Evolutionary conservation across 2,329 filamentous ascomycete species (phyloP).

Genomic region (Microsporum canis): DNA sequence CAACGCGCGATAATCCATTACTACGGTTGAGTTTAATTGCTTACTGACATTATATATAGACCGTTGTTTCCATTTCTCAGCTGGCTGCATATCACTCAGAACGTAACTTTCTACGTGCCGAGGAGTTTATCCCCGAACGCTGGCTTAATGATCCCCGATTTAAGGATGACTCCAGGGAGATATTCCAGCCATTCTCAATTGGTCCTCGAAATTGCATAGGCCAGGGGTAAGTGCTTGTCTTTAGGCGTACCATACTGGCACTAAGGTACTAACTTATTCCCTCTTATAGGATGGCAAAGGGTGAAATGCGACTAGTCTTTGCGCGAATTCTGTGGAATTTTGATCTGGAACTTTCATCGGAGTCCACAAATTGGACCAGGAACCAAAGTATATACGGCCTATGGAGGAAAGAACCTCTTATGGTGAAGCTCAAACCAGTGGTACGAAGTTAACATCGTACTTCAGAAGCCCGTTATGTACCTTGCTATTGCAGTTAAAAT

Average conservation of each 20-base stretch:
- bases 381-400: not conserved
- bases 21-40: not conserved
- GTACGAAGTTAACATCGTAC: not conserved
- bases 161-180: constrained; percentile 11
- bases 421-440: not conserved
- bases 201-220: constrained; percentile 17
- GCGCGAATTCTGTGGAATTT: constrained; percentile 17
- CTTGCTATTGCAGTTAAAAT: too few relatives aligned
- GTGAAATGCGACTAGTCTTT: constrained; percentile 18
- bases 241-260: not conserved
- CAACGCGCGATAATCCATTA: not conserved
- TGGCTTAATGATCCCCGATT: constrained; percentile 13
- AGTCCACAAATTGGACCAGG: constrained; percentile 12
- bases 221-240: constrained; percentile 10
- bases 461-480: not conserved
- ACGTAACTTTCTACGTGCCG: constrained; percentile 15
- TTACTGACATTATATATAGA: not conserved
- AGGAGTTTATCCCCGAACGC: constrained; percentile 17
- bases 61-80: constrained; percentile 12
- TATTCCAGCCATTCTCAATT: constrained; percentile 14
- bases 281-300: constrained; percentile 13
- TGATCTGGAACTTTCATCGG: constrained; percentile 16
- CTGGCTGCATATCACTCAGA: constrained; percentile 12
- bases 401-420: not conserved
- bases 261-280: not conserved